Evolutionary conservation across 2,329 filamentous ascomycete genomes (phyloP), one percentile per base, ranked within the genome.

Genomic region (Tetracladium maxilliforme): DNA sequence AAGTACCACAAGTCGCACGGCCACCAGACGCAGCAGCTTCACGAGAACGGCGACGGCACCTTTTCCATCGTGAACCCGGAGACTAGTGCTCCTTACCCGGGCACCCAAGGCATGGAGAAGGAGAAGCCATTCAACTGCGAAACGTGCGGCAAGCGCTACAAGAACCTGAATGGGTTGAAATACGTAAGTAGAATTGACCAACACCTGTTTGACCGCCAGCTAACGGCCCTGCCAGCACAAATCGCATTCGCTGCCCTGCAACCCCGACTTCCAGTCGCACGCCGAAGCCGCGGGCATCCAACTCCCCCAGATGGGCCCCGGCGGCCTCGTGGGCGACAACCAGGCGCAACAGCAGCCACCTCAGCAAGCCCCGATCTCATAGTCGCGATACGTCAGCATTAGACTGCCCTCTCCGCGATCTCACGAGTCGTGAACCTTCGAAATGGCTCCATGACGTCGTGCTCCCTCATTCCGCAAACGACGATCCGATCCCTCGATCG

Each of bases 121-220:
- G 87, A 95, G 58, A 98, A 98, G 59, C 90, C 90, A 4, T 95
- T 95, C 49, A 86, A 86, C 45, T 98, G 90, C 51, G 86, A 95
- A 36, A 78, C 84, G 8, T 98, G 90, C 47, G 86, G 87, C 42
- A 98, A 98, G 61, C 79, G 90, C 26, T 98, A 98, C 58, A 98
- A 98, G 72, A 98, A 98, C 46, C 54, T 98, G 32, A 98, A 98
- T 52, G 90, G 90, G 6, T 68, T 98, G 33, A 98, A 98, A 71
- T 98, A 98, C 47, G 70, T 76, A 54, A 52, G 70, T 55, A 19
- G 18, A 3, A 17, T 30, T 17, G 10, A 22, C 7, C 19, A 21
- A 24, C 22, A n/a, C 8, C 14, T 16, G n/a, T 10, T 12, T n/a
- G 6, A 14, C 19, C 5, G 16, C 30, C 23, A 23, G 30, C 52